Evolutionary conservation across 192 early-diverging fungal species (phyloP).

Genomic region (Chytriomyces sp.): DNA sequence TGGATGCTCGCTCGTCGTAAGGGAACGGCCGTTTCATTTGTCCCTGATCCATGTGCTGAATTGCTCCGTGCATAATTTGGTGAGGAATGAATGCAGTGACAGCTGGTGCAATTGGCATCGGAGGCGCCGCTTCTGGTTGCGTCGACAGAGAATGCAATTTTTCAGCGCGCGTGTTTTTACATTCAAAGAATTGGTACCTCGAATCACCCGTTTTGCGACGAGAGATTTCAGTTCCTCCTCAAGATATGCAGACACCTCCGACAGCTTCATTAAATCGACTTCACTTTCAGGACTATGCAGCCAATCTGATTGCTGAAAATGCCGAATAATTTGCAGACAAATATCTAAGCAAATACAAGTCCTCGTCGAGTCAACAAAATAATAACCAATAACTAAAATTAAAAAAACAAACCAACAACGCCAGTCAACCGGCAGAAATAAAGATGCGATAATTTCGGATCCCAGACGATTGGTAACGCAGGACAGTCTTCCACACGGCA

Average conservation of each 20-base stretch:
- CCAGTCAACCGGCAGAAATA: slow-evolving; percentile 18
- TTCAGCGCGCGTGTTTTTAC: not conserved
- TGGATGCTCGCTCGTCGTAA: not conserved
- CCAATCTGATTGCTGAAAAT: slow-evolving; percentile 14
- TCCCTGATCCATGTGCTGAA: not conserved
- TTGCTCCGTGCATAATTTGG: not conserved
- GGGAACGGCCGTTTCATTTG: not conserved
- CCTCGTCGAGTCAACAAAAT: not conserved
- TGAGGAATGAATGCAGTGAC: not conserved
- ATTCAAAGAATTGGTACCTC: not conserved
- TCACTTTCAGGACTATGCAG: slow-evolving; percentile 1
- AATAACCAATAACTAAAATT: not conserved
- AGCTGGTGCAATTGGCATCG: not conserved
- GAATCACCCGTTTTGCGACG: not conserved
- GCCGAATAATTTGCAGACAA: slow-evolving; percentile 21
- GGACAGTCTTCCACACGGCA: slow-evolving; percentile 11
- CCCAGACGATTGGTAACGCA: slow-evolving; percentile 1
- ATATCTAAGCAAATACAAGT: not conserved
- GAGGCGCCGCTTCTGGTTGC: not conserved
- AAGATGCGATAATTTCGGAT: not conserved
- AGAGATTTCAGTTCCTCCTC: slow-evolving; percentile 6
- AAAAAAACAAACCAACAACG: slow-evolving; percentile 14
- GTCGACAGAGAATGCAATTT: not conserved
- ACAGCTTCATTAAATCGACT: slow-evolving; percentile 12
- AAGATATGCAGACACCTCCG: not conserved